Evolutionary conservation across 805 yeast species (phyloP).

Genomic region (Wickerhamiella sorbophila): DNA sequence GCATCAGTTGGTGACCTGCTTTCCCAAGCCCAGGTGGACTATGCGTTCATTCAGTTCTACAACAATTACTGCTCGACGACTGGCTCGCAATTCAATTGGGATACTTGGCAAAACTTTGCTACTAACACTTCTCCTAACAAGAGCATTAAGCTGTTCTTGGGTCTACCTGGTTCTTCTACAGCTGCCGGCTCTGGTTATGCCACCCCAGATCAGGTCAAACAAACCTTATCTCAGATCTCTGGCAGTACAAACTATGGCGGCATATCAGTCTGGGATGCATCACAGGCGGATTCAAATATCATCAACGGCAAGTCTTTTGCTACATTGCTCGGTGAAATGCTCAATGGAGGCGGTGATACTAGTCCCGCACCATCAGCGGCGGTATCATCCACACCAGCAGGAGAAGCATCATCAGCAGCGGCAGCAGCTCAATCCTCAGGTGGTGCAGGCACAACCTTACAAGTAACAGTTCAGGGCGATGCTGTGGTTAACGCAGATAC

Average conservation of each 20-base stretch:
- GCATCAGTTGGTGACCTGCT: slow-evolving; percentile 49
- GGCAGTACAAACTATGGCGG: slow-evolving; percentile 43
- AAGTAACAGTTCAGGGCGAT: slow-evolving; percentile 6
- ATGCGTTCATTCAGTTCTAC: slow-evolving; percentile 77
- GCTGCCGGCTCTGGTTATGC: slow-evolving; percentile 44
- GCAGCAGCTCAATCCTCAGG: no score
- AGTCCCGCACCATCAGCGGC: slow-evolving; percentile 12
- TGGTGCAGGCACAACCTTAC: no score
- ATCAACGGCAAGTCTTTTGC: slow-evolving; percentile 34
- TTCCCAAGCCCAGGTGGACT: slow-evolving; percentile 57
- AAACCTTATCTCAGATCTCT: slow-evolving; percentile 16
- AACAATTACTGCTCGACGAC: slow-evolving; percentile 54
- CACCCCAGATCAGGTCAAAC: slow-evolving; percentile 26
- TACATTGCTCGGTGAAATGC: slow-evolving; percentile 30
- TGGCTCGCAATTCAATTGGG: slow-evolving; percentile 42
- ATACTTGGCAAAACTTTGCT: slow-evolving; percentile 61
- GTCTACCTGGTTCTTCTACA: slow-evolving; percentile 51
- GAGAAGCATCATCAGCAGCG: no score
- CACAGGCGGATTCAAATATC: slow-evolving; percentile 39
- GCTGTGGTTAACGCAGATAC: slow-evolving; percentile 10
- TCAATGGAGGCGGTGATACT: slow-evolving; percentile 21
- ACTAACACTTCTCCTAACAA: slow-evolving; percentile 44
- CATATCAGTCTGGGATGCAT: slow-evolving; percentile 77
- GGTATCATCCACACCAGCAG: no score
- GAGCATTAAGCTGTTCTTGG: slow-evolving; percentile 55